phyloP scores from a whole-genome alignment of 75 land plant genomes.

The Isoetes taiwanensis region DNA sequence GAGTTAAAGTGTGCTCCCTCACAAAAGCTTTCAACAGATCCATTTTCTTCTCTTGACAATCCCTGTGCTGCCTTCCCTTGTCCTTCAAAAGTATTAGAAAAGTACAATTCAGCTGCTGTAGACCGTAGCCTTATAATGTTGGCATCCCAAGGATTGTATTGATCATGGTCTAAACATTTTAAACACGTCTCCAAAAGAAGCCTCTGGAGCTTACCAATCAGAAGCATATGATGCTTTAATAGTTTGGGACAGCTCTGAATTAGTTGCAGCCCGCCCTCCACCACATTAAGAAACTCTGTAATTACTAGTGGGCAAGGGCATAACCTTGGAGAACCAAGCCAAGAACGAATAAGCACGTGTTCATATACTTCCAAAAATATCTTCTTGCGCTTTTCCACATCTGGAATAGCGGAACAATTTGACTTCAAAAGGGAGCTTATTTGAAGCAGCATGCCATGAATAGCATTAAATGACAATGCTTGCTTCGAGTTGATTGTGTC shows the following conservation, averaged over 20 bases:
- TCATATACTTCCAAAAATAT: conserved; percentile 40
- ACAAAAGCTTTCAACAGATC: not conserved
- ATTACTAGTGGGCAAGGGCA: conserved; percentile 54
- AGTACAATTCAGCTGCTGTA: conserved; percentile 15
- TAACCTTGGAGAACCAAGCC: conserved; percentile 42
- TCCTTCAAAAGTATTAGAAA: conserved; percentile 1
- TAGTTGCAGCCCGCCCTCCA: conserved; percentile 40
- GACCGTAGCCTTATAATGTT: conserved; percentile 6
- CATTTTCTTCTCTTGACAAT: too few relatives aligned
- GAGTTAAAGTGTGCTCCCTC: conserved; percentile 2
- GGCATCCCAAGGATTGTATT: conserved; percentile 9
- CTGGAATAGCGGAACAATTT: conserved; percentile 56
- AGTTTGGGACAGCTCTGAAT: conserved; percentile 10
- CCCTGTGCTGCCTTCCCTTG: too few relatives aligned
- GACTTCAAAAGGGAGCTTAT: conserved; percentile 47
- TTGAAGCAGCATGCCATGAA: conserved; percentile 85
- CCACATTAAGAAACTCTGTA: conserved; percentile 38
- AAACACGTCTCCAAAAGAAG: conserved; percentile 36
- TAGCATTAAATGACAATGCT: conserved; percentile 34
- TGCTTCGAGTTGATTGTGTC: not conserved
- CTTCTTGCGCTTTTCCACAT: conserved; percentile 33
- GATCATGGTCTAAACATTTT: conserved; percentile 31
- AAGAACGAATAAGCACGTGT: conserved; percentile 27
- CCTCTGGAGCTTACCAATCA: conserved; percentile 14
- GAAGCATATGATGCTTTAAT: not conserved